Evolutionary conservation across 1,284 basidiomycete species (phyloP), one percentile per base, ranked within the genome.

Genomic region (Amylostereum chailletii): DNA sequence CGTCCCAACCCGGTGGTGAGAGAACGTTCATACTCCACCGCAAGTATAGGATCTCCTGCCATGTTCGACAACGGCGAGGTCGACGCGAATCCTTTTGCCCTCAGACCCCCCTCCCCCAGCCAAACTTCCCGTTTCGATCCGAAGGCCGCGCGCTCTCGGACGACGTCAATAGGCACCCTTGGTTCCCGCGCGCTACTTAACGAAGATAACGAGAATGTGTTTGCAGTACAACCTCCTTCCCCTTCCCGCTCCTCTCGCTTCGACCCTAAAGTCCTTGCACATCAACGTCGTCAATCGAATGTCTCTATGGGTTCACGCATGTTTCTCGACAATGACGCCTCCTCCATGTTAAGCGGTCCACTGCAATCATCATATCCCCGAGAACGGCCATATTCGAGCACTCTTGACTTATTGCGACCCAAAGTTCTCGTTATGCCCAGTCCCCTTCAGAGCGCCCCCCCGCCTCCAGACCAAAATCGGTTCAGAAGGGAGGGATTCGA

Each of bases 351-450:
- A 27, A 55, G 48, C 2, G 42, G 37, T 36, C 49, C 68, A 45
- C 63, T 60, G 42, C 61, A 59, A 50, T 64, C 59, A 51, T 61
- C 59, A 42, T 67, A 68, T 29, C 59, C 62, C 39, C 71, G 71
- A 47, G 75, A 81, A 39, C 75, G 77, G 39, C 78, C 72, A 30
- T 81, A 81, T 58, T 86, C 86, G 19, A 19, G 19, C 5, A 83
- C 83, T 10, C 57, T 84, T 51, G 88, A 90, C 29, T 68, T 90
- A 46, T 72, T 90, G 62, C 75, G 87, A 32, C 87, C 87, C 1
- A 91, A 90, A 62, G 73, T 91, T 30, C 79, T 90, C 43, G 81
- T 90, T 51, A 90, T 90, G 87, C 87, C 87, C 9, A 89, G 86
- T 57, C 87, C 88, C 3, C 66, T 90, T 46, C 88, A 90, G 61